phyloP scores from a whole-genome alignment of 2,329 filamentous ascomycete species.

The Neofusicoccum ribis region DNA sequence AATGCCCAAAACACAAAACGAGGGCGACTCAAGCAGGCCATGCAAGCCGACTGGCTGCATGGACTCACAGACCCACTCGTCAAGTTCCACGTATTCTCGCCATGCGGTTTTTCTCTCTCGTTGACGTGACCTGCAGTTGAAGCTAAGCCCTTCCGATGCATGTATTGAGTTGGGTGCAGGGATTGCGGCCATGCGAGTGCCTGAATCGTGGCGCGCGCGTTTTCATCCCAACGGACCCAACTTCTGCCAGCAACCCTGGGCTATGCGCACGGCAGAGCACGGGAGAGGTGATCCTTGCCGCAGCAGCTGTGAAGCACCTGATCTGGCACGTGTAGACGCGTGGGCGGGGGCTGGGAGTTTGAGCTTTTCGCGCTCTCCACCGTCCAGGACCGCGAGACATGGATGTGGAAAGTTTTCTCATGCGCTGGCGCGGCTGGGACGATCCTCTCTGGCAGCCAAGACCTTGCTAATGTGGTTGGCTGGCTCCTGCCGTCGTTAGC shows the following conservation, averaged over 20 bases:
- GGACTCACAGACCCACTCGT: background rate
- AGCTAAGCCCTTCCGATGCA: slow-evolving; percentile 10
- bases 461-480: background rate
- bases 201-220: background rate
- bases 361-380: background rate
- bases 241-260: background rate
- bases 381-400: background rate
- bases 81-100: background rate
- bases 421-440: background rate
- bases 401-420: slow-evolving; percentile 1
- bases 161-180: background rate
- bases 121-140: slow-evolving; percentile 5
- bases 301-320: background rate
- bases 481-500: background rate
- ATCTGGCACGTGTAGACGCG: slow-evolving; percentile 1
- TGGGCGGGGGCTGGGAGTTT: background rate
- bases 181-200: background rate
- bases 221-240: background rate
- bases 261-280: background rate
- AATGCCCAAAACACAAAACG: background rate
- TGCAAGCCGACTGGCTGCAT: background rate
- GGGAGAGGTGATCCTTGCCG: slow-evolving; percentile 3
- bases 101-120: background rate
- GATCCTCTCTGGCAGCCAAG: background rate
- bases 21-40: background rate